Percentiles rank a stretch among this genome's conserved stretches.
Conservation (phyloP, 202 grass and related monocot genomes). For the Carex arenaria region DNA sequence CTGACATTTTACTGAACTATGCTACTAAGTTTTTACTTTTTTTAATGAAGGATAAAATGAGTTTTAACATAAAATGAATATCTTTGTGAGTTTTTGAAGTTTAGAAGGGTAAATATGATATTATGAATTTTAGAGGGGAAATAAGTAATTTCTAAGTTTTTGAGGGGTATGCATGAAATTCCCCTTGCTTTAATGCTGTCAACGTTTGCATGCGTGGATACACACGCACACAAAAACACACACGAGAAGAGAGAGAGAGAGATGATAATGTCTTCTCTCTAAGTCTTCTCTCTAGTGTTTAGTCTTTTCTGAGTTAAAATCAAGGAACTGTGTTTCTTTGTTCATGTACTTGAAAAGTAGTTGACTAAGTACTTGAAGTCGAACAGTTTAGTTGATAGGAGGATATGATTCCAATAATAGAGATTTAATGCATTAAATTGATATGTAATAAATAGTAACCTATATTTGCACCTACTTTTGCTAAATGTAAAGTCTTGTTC, state of each 20-base stretch:
- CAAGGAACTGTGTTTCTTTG: not conserved
- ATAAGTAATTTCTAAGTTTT: too few relatives aligned
- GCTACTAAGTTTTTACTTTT: too few relatives aligned
- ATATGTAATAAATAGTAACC: not conserved
- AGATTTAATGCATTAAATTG: conserved; percentile 4
- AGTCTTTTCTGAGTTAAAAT: not conserved
- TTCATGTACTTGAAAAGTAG: not conserved
- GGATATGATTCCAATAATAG: not conserved
- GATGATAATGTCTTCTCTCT: not conserved
- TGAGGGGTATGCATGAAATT: too few relatives aligned
- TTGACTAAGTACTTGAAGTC: not conserved
- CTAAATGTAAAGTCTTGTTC: not conserved
- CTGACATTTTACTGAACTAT: too few relatives aligned
- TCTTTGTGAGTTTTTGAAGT: too few relatives aligned
- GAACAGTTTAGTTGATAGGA: not conserved
- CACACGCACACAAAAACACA: not conserved
- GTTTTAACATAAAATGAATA: too few relatives aligned
- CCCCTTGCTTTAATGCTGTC: not conserved
- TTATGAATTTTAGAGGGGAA: too few relatives aligned
- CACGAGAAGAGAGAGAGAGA: not conserved
- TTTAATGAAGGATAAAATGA: too few relatives aligned
- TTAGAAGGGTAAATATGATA: too few relatives aligned
- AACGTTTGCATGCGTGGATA: not conserved
- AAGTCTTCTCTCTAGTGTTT: not conserved
- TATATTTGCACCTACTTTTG: conserved; percentile 9